phyloP scores from a whole-genome alignment of 768 basidiomycete genomes.

The Cystobasidiopsis lactophilus region DNA sequence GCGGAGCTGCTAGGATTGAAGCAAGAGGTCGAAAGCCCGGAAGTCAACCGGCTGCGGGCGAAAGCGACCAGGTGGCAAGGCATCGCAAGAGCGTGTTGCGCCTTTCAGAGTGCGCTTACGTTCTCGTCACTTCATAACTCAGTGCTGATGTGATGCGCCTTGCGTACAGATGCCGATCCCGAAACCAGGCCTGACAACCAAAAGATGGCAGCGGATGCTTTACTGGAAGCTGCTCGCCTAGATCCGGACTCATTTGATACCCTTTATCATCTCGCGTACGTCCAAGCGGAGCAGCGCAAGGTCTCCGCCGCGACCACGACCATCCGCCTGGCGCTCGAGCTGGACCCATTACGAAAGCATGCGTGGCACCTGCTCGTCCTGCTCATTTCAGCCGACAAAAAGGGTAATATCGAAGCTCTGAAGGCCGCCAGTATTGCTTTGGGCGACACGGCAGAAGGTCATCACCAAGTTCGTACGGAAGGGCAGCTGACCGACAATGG shows the following conservation, averaged over 20 bases:
- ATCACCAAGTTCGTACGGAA: not conserved
- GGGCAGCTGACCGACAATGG: not conserved
- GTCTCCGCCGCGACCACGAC: constrained; percentile 43
- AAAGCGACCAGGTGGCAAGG: not conserved
- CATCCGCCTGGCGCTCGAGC: constrained; percentile 52
- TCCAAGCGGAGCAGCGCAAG: constrained; percentile 44
- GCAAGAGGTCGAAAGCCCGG: not conserved
- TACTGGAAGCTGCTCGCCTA: constrained; percentile 22
- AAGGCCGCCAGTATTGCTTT: constrained; percentile 39
- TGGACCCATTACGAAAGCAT: constrained; percentile 36
- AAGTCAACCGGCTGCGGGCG: not conserved
- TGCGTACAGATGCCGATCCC: constrained; percentile 39
- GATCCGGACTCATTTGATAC: constrained; percentile 23
- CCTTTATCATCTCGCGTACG: constrained; percentile 61
- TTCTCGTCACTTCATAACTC: constrained; percentile 1
- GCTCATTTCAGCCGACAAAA: constrained; percentile 60
- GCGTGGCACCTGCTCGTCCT: constrained; percentile 84
- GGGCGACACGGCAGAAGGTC: not conserved
- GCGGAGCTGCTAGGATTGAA: no score
- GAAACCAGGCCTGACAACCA: constrained; percentile 40
- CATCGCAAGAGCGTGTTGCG: not conserved
- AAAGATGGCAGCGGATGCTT: constrained; percentile 34
- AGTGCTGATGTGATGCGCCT: not conserved
- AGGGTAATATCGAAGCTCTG: constrained; percentile 48
- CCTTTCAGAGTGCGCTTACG: not conserved